These are phyloP conservation scores for Dryadomyces quercus-mongolicae DNA, from an alignment of 2,329 filamentous ascomycete genomes.

Conservation along the genomic window DNA sequence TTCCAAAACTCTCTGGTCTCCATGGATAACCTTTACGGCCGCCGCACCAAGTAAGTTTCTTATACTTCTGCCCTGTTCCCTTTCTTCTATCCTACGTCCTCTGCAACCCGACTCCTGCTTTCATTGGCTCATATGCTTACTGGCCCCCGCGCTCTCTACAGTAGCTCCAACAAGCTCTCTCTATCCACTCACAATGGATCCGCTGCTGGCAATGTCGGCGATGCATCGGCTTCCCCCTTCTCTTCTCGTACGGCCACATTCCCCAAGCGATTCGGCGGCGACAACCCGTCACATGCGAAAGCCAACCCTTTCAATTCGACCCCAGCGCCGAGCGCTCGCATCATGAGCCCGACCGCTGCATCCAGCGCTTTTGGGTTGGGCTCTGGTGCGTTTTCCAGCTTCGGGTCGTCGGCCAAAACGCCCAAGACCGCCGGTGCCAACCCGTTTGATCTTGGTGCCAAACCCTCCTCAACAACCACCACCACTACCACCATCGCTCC, in stretches of 20 bases:
- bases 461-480: slow-evolving; percentile 28
- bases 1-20: slow-evolving; percentile 16
- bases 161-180: slow-evolving; percentile 79
- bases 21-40: slow-evolving; percentile 64
- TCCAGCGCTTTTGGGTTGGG: slow-evolving; percentile 89
- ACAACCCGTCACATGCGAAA: slow-evolving; percentile 61
- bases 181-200: slow-evolving; percentile 47
- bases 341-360: slow-evolving; percentile 63
- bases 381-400: slow-evolving; percentile 93
- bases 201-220: slow-evolving; percentile 5
- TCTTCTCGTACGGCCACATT: slow-evolving; percentile 47
- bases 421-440: slow-evolving; percentile 67
- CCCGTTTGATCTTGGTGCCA: slow-evolving; percentile 60
- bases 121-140: neutral
- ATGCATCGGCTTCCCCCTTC: slow-evolving; percentile 29
- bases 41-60: slow-evolving; percentile 63
- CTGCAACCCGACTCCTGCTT: neutral
- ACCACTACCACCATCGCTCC: slow-evolving; percentile 12
- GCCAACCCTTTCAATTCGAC: slow-evolving; percentile 69
- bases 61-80: slow-evolving; percentile 4
- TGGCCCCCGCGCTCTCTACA: slow-evolving; percentile 6
- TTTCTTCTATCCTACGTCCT: slow-evolving; percentile 4
- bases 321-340: slow-evolving; percentile 54
- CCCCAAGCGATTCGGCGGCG: slow-evolving; percentile 64
- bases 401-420: slow-evolving; percentile 72